These are phyloP conservation scores for Kwoniella newhampshirensis DNA, from an alignment of 768 basidiomycete species.

Conservation along the genomic window DNA sequence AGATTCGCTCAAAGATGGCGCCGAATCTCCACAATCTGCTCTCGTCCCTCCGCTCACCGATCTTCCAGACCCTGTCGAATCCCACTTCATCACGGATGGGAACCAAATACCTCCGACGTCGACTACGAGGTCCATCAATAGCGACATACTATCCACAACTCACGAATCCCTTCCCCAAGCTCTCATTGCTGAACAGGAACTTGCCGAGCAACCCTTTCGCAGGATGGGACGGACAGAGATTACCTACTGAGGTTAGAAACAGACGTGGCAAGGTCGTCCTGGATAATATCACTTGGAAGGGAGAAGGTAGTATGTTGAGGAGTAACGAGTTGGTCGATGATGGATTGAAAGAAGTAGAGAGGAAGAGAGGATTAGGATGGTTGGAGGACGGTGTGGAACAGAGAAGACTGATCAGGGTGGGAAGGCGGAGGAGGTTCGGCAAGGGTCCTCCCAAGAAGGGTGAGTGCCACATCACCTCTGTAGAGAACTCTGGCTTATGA, in stretches of 20 bases:
- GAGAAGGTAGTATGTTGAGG: constrained; percentile 17
- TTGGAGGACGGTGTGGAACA: constrained; percentile 41
- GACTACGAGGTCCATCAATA: constrained; percentile 83
- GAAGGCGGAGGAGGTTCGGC: constrained; percentile 29
- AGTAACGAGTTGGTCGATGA: constrained; percentile 16
- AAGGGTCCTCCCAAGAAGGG: constrained; percentile 53
- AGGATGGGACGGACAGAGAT: constrained; percentile 8
- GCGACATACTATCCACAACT: constrained; percentile 60
- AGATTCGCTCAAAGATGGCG: constrained; percentile 12
- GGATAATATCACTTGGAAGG: constrained; percentile 16
- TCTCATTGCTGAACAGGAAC: constrained; percentile 9
- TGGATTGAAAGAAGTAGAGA: constrained; percentile 13
- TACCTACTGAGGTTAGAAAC: constrained; percentile 1
- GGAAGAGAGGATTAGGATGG: constrained; percentile 41
- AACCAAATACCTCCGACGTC: constrained; percentile 81
- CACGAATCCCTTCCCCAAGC: constrained; percentile 19
- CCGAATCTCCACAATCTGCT: constrained; percentile 32
- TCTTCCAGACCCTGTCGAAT: constrained; percentile 89
- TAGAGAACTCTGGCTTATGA: neutral
- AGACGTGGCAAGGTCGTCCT: constrained; percentile 9
- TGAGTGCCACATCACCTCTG: constrained; percentile 19
- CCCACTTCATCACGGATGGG: constrained; percentile 78
- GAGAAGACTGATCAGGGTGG: constrained; percentile 35
- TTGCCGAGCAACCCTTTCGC: constrained; percentile 12
- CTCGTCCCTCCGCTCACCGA: constrained; percentile 49